Evolutionary conservation across 2,329 filamentous ascomycete genomes (phyloP).

Genomic region (Scedosporium apiospermum): DNA sequence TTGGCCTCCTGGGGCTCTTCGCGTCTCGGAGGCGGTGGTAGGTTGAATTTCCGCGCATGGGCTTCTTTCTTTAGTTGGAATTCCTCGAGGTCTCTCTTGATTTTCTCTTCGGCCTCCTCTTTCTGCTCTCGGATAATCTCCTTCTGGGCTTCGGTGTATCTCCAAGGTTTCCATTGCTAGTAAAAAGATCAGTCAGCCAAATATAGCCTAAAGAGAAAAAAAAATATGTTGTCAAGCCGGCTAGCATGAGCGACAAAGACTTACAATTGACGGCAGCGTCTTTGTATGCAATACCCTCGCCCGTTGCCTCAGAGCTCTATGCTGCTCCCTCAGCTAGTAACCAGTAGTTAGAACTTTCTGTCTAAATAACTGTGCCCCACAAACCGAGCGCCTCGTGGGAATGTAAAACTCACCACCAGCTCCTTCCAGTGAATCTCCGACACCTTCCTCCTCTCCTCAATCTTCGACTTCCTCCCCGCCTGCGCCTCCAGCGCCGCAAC

Average conservation of each 20-base stretch:
- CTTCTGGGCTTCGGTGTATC: constrained; percentile 60
- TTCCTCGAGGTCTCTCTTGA: constrained; percentile 55
- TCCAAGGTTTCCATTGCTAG: constrained; percentile 82
- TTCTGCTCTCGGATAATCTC: constrained; percentile 62
- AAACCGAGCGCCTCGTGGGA: not conserved
- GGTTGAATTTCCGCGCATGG: constrained; percentile 19
- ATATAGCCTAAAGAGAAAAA: not conserved
- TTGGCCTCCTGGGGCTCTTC: not conserved
- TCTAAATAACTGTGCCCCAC: not conserved
- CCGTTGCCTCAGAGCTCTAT: constrained; percentile 60
- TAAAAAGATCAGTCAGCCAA: not conserved
- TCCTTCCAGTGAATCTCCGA: constrained; percentile 71
- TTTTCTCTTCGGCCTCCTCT: constrained; percentile 49
- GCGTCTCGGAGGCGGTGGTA: not conserved
- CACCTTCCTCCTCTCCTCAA: constrained; percentile 49
- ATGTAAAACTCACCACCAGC: constrained; percentile 51
- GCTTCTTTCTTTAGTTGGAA: constrained; percentile 43
- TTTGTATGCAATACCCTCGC: constrained; percentile 68
- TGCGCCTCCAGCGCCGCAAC: constrained; percentile 60
- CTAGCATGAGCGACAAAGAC: constrained; percentile 21
- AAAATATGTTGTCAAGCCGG: not conserved
- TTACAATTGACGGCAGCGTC: constrained; percentile 63
- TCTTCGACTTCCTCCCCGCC: constrained; percentile 53
- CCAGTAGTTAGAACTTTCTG: no score
- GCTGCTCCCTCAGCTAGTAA: constrained; percentile 61